A percentile compares a stretch with the other conserved stretches of the same genome.
These are phyloP conservation scores for Colletotrichum acutatum DNA, from an alignment of 2,329 filamentous ascomycete genomes.

Conservation along the genomic window DNA sequence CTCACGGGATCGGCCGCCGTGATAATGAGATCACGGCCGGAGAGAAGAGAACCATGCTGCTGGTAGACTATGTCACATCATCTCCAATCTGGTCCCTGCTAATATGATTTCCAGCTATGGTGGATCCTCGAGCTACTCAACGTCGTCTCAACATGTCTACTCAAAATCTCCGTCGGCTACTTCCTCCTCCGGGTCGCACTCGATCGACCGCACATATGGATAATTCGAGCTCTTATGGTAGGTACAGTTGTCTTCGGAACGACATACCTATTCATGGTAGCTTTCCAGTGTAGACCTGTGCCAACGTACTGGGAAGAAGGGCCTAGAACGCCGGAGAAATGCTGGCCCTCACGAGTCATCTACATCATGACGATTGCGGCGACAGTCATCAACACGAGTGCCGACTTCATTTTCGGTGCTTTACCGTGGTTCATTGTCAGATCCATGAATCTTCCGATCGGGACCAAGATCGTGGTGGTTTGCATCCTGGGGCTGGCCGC, in stretches of 20 bases:
- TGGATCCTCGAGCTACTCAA: slow-evolving; percentile 55
- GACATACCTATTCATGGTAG: slow-evolving; percentile 52
- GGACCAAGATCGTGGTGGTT: slow-evolving; percentile 50
- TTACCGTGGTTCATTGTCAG: slow-evolving; percentile 53
- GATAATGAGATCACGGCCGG: neutral
- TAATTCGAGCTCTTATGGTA: slow-evolving; percentile 48
- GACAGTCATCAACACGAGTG: slow-evolving; percentile 49
- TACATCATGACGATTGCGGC: slow-evolving; percentile 48
- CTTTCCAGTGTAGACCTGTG: slow-evolving; percentile 54
- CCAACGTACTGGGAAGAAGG: slow-evolving; percentile 50
- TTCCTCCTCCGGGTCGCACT: slow-evolving; percentile 54
- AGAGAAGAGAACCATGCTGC: neutral
- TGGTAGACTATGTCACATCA: neutral
- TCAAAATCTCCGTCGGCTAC: slow-evolving; percentile 54
- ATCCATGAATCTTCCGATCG: slow-evolving; percentile 50
- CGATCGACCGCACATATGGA: slow-evolving; percentile 44
- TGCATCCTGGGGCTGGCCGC: slow-evolving; percentile 46
- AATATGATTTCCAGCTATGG: slow-evolving; percentile 38
- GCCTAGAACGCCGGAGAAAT: slow-evolving; percentile 41
- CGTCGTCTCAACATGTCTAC: slow-evolving; percentile 44
- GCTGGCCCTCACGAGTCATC: slow-evolving; percentile 41
- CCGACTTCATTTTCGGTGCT: slow-evolving; percentile 52
- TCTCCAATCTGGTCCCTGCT: neutral
- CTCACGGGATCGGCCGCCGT: neutral
- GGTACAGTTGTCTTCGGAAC: slow-evolving; percentile 49